phyloP scores from a whole-genome alignment of 2,329 filamentous ascomycete species.

The Diaporthe sp. region DNA sequence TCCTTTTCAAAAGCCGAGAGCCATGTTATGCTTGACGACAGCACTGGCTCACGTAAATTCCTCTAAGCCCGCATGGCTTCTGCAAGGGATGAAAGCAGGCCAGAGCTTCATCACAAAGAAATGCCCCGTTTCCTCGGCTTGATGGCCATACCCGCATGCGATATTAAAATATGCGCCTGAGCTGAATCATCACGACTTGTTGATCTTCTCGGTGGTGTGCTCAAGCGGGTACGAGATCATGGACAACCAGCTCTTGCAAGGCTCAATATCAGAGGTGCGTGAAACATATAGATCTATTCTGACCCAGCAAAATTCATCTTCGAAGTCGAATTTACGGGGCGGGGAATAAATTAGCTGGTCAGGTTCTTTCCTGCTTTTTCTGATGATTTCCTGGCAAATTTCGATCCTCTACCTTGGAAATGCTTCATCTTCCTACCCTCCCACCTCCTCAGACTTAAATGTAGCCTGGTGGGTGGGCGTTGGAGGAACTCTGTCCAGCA shows the following conservation, averaged over 20 bases:
- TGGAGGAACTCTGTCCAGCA: neutral
- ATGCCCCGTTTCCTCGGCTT: no score
- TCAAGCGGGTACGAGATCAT: no score
- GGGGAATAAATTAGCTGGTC: no score
- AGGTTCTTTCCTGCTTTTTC: neutral
- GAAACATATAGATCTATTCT: neutral
- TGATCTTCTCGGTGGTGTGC: neutral
- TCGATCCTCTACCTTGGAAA: neutral
- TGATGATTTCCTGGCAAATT: no score
- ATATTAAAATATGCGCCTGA: neutral
- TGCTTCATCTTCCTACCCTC: neutral
- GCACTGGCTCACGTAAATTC: neutral
- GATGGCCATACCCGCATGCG: neutral
- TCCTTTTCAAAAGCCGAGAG: neutral
- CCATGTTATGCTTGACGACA: neutral
- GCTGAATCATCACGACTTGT: neutral
- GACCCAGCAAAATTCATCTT: neutral
- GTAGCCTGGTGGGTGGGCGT: neutral
- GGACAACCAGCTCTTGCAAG: neutral
- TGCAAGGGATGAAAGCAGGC: no score
- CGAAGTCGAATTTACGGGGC: neutral
- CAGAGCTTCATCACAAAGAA: neutral
- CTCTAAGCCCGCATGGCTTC: neutral
- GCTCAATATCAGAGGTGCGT: neutral
- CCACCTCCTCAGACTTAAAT: neutral